Conservation (phyloP, 768 basidiomycete genomes). For the Boletus rubropictus region DNA sequence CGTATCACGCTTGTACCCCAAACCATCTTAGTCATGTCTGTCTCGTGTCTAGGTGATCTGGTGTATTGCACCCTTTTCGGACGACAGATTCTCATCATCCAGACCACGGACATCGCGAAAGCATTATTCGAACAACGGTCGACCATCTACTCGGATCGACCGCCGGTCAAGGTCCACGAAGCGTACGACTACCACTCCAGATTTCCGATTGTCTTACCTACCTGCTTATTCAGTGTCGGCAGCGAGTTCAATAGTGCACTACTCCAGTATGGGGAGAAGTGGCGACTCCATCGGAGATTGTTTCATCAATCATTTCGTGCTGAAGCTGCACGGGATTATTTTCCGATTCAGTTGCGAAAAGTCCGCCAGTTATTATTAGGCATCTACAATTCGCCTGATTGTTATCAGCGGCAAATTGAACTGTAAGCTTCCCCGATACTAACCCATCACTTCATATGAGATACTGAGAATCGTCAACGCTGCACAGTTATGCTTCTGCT, state of each 20-base stretch:
- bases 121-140: constrained; percentile 35
- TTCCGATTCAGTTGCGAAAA: constrained; percentile 27
- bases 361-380: constrained; percentile 21
- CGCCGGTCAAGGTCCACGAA: constrained; percentile 24
- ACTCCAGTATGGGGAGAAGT: constrained; percentile 28
- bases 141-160: constrained; percentile 35
- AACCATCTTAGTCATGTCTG: neutral
- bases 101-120: constrained; percentile 27
- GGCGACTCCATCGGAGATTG: constrained; percentile 30
- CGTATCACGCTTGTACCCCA: neutral
- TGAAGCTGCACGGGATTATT: constrained; percentile 21
- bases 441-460: neutral
- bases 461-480: constrained; percentile 1
- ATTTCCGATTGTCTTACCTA: constrained; percentile 2
- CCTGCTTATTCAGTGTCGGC: constrained; percentile 16
- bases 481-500: constrained; percentile 28
- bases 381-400: constrained; percentile 21
- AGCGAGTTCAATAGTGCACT: constrained; percentile 29
- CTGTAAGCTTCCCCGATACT: constrained; percentile 20
- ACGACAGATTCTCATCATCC: constrained; percentile 30
- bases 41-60: constrained; percentile 25
- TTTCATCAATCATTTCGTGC: constrained; percentile 31
- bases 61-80: constrained; percentile 31
- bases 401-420: constrained; percentile 27
- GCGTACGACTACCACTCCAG: constrained; percentile 16